These are phyloP conservation scores for Gastrolobium villosum DNA, from an alignment of 306 rosid species.

Conservation along the genomic window DNA sequence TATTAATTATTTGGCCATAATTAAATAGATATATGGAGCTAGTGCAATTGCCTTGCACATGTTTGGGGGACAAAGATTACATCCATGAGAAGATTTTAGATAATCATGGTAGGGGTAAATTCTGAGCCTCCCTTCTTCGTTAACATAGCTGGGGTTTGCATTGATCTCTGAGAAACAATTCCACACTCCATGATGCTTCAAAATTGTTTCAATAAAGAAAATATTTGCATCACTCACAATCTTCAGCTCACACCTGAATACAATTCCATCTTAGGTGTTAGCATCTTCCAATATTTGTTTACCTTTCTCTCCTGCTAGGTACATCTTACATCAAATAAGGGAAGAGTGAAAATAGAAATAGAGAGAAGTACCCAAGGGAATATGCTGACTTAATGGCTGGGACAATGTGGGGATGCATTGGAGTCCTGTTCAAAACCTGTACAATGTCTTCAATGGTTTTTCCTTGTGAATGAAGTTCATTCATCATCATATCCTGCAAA, in stretches of 20 bases:
- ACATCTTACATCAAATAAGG: background rate
- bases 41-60: slow-evolving; percentile 74
- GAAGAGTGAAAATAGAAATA: background rate
- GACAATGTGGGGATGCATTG: slow-evolving; percentile 60
- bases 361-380: slow-evolving; percentile 61
- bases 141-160: slow-evolving; percentile 66
- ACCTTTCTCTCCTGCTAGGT: background rate
- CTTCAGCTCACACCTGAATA: slow-evolving; percentile 72
- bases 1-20: background rate
- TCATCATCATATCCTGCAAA: slow-evolving; percentile 66
- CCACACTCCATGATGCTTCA: slow-evolving; percentile 63
- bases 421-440: slow-evolving; percentile 56
- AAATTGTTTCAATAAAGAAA: slow-evolving; percentile 69
- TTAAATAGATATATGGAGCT: background rate
- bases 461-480: slow-evolving; percentile 64
- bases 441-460: slow-evolving; percentile 62
- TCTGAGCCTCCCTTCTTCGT: slow-evolving; percentile 64
- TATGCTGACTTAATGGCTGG: slow-evolving; percentile 66
- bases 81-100: slow-evolving; percentile 64
- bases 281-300: background rate
- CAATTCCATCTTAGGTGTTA: slow-evolving; percentile 15
- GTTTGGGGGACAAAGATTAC: slow-evolving; percentile 76
- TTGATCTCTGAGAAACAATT: slow-evolving; percentile 63
- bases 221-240: slow-evolving; percentile 73
- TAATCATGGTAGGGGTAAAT: slow-evolving; percentile 77